A percentile compares a stretch with the other conserved stretches of the same genome.
Evolutionary conservation across 2,329 filamentous ascomycete genomes (phyloP).

Genomic region (Pseudocercospora eumusae): DNA sequence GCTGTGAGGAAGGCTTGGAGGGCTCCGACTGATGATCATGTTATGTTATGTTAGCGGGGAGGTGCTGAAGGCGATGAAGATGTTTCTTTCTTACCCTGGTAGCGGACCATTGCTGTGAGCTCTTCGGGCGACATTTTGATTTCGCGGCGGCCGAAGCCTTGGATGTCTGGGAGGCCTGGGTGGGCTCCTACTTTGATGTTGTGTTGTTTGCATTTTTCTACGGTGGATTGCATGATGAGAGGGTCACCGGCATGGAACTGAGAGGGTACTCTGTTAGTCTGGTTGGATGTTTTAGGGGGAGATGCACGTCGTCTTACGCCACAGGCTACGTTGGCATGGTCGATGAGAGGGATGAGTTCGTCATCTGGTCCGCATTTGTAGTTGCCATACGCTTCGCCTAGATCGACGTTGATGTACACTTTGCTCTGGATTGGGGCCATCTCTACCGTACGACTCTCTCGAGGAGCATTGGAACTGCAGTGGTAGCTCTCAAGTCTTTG

Average conservation of each 20-base stretch:
- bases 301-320: constrained; percentile 14
- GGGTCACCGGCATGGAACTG: constrained; percentile 55
- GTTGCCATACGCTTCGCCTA: constrained; percentile 56
- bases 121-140: constrained; percentile 55
- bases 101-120: constrained; percentile 54
- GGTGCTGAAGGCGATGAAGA: no score
- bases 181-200: constrained; percentile 62
- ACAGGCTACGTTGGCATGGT: constrained; percentile 63
- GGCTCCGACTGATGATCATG: constrained; percentile 53
- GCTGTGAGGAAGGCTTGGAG: constrained; percentile 61
- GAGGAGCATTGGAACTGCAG: no score
- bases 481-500: background rate
- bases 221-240: constrained; percentile 63
- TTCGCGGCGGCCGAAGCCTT: constrained; percentile 64
- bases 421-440: constrained; percentile 56
- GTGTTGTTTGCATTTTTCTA: constrained; percentile 59
- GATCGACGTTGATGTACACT: constrained; percentile 57
- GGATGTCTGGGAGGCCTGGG: constrained; percentile 64
- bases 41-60: no score
- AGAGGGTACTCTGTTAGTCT: constrained; percentile 33
- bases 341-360: constrained; percentile 62
- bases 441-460: background rate
- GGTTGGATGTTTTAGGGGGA: background rate
- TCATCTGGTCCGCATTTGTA: constrained; percentile 59
- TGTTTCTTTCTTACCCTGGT: constrained; percentile 48